Conservation (phyloP, 108 stramenopile genomes). For the Cyclostephanos tholiformis region DNA sequence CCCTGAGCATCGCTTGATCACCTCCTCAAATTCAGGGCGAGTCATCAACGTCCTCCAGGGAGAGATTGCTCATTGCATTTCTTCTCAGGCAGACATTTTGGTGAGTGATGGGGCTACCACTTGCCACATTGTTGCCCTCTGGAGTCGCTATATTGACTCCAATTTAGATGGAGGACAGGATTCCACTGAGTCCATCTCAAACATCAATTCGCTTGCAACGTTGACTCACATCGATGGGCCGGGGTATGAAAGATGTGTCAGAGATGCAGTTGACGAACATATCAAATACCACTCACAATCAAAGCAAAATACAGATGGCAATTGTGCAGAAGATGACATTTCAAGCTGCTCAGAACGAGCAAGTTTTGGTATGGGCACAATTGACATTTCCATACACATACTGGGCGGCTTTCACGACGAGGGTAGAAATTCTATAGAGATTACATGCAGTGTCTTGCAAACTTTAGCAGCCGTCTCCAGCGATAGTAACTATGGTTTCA, state of each 20-base stretch:
- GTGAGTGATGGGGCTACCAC: slow-evolving; percentile 82
- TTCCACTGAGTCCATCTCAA: background rate
- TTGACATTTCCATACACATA: slow-evolving; percentile 75
- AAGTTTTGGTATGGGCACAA: background rate
- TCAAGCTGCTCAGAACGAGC: background rate
- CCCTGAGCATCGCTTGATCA: slow-evolving; percentile 18
- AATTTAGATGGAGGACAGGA: background rate
- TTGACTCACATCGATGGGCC: slow-evolving; percentile 75
- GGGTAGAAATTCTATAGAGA: slow-evolving; percentile 49
- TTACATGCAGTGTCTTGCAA: slow-evolving; percentile 61
- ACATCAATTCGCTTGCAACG: slow-evolving; percentile 39
- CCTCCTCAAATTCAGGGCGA: slow-evolving; percentile 38
- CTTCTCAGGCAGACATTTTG: slow-evolving; percentile 46
- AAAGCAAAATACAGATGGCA: background rate
- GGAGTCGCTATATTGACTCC: slow-evolving; percentile 38
- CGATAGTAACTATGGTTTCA: slow-evolving; percentile 28
- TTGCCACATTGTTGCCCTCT: slow-evolving; percentile 83
- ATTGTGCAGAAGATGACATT: background rate
- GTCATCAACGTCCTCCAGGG: slow-evolving; percentile 50
- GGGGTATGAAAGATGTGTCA: slow-evolving; percentile 61
- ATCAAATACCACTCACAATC: slow-evolving; percentile 49
- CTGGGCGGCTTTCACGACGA: slow-evolving; percentile 80
- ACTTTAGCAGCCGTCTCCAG: slow-evolving; percentile 58
- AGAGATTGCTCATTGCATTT: slow-evolving; percentile 50
- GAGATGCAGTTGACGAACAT: slow-evolving; percentile 67